These are phyloP conservation scores for Termitomyces sp. DNA, from an alignment of 768 basidiomycete species.

Conservation along the genomic window DNA sequence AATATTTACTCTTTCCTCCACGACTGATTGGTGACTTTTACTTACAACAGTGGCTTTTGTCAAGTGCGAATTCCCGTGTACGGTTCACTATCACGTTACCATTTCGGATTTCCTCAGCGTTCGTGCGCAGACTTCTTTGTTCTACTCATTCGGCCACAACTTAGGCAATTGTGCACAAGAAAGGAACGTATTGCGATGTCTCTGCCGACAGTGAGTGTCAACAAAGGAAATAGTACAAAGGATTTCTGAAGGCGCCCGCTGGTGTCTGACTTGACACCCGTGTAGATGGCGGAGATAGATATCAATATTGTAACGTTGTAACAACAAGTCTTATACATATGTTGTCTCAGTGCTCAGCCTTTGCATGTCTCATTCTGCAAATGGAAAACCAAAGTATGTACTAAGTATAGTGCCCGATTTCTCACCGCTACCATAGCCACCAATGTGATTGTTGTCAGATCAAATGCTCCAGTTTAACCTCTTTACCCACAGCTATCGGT, in stretches of 20 bases:
- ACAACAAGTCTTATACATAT: too few species aligned
- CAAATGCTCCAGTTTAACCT: too few species aligned
- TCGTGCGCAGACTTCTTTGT: neutral
- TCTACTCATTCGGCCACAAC: neutral
- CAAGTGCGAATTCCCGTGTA: neutral
- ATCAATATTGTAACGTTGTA: too few species aligned
- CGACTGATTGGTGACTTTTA: neutral
- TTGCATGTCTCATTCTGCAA: too few species aligned
- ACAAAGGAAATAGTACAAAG: neutral
- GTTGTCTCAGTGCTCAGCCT: too few species aligned
- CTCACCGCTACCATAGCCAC: too few species aligned
- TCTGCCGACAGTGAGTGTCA: neutral
- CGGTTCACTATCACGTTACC: neutral
- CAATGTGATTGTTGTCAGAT: too few species aligned
- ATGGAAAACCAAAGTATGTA: too few species aligned
- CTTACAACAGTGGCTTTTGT: neutral
- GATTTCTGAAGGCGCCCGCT: neutral
- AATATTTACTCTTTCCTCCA: neutral
- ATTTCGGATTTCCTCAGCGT: neutral
- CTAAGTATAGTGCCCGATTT: too few species aligned
- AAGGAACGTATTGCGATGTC: neutral
- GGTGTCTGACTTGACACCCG: neutral
- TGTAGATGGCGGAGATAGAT: too few species aligned
- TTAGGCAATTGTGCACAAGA: neutral
- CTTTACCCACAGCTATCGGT: too few species aligned